These are phyloP conservation scores for Amaranthus hypochondriacus DNA, from an alignment of 148 eudicot species.

Conservation along the genomic window DNA sequence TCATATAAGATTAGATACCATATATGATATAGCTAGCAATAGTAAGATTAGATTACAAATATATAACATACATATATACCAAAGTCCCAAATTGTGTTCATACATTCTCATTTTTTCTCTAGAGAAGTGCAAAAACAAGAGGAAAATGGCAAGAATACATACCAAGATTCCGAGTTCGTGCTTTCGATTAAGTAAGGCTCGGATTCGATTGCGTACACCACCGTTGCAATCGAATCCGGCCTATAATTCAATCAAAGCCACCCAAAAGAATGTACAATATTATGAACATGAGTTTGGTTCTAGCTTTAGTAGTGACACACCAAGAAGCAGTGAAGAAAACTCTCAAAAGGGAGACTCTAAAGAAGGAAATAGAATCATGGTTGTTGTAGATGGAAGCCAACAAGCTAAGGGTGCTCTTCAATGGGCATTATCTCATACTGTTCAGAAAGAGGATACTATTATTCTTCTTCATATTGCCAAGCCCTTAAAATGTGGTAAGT, in stretches of 20 bases:
- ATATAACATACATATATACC: too few species aligned
- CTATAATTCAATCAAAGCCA: conserved; percentile 36
- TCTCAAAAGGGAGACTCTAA: conserved; percentile 21
- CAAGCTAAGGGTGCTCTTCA: conserved; percentile 62
- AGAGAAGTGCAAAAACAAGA: neutral
- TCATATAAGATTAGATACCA: too few species aligned
- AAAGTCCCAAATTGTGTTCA: too few species aligned
- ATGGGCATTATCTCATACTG: conserved; percentile 72
- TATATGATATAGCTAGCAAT: too few species aligned
- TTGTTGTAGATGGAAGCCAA: conserved; percentile 52
- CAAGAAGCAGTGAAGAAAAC: conserved; percentile 16
- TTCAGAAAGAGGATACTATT: conserved; percentile 53
- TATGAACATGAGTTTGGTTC: conserved; percentile 25
- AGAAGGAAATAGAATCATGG: conserved; percentile 61
- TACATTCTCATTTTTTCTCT: too few species aligned
- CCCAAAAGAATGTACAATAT: conserved; percentile 29
- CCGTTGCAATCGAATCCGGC: conserved; percentile 40
- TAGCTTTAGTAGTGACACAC: conserved; percentile 30
- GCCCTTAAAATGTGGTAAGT: conserved; percentile 37
- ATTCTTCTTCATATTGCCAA: conserved; percentile 53
- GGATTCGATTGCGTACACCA: conserved; percentile 43
- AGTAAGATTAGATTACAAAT: too few species aligned
- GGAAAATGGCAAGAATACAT: conserved; percentile 19
- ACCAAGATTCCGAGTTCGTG: conserved; percentile 36
- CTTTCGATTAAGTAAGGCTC: conserved; percentile 31